Evolutionary conservation across 1,139 yeast species (phyloP), one percentile per base, ranked within the genome.

Genomic region (Taphrina pruni): DNA sequence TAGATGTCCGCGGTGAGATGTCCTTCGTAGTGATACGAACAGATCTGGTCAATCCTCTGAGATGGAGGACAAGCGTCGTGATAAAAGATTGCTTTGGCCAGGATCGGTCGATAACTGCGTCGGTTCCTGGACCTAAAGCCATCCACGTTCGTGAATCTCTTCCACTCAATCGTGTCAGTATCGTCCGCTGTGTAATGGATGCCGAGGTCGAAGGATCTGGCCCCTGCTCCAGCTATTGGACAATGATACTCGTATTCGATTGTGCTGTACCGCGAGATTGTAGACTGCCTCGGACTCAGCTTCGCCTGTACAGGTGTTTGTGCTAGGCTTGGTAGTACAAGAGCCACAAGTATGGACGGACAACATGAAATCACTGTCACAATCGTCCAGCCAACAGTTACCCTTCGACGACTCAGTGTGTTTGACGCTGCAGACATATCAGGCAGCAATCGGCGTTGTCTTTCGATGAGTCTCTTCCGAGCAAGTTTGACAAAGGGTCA

Each of bases 1-100:
- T 21, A 50, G 36, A 50, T 50, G 11, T 50, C 54, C 36, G 54
- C 54, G n/a, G 6, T 21, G 36, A 50, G 36, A 26, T 50, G 54
- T 8, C 54, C 54, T 21, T 20, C 54, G 38, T 21, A 50, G n/a
- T 21, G 35, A n/a, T 50, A 50, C 11, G 36, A 11, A 21, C 54
- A 50, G 12, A 17, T 21, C 6, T 21, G 11, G 3, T 50, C 54
- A 1, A 50, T 8, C n/a, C 1, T 7, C 17, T 50, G 54, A 11
- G 2, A 1, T 1, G 11, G n/a, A 11, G 54, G 54, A 50, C 54
- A 50, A 6, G 35, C 8, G n/a, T 20, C 36, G 2, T n/a, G n/a
- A n/a, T 21, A 21, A 11, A 21, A 50, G 8, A 50, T 21, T 1
- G 54, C 9, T 11, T 8, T 21, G 7, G 54, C 54, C 36, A 17